These are phyloP conservation scores for Populus alba DNA, from an alignment of 345 rosid species.

Conservation along the genomic window DNA sequence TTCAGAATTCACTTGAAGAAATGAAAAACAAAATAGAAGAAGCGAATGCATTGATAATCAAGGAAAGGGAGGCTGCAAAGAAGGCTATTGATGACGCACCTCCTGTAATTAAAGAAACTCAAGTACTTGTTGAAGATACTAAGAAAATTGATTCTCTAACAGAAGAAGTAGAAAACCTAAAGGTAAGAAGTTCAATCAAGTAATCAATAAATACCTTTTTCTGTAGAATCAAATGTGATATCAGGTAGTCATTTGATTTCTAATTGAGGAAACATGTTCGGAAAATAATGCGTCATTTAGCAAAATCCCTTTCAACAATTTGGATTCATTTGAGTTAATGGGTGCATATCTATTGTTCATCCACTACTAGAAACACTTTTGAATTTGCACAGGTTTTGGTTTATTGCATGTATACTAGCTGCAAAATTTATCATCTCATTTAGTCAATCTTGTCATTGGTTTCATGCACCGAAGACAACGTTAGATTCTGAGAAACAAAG, in stretches of 20 bases:
- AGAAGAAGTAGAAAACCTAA: conserved; percentile 42
- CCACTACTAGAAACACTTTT: too few relatives aligned
- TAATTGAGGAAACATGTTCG: neutral
- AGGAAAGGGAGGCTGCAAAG: conserved; percentile 42
- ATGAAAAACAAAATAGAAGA: conserved; percentile 47
- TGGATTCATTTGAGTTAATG: neutral
- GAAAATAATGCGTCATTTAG: neutral
- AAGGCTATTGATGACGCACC: conserved; percentile 52
- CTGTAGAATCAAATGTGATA: neutral
- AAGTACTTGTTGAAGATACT: conserved; percentile 48
- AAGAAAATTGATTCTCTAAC: conserved; percentile 40
- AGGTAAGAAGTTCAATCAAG: conserved; percentile 30
- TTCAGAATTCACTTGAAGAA: conserved; percentile 35
- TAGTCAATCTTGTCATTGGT: conserved; percentile 11
- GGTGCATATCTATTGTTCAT: neutral
- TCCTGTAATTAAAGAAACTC: conserved; percentile 47
- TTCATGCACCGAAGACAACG: conserved; percentile 39
- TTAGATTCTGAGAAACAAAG: conserved; percentile 63
- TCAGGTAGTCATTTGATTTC: neutral
- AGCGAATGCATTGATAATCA: conserved; percentile 30
- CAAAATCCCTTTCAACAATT: neutral
- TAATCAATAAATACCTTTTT: neutral
- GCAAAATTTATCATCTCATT: neutral
- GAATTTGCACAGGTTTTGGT: neutral
- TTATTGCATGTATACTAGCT: neutral